A percentile compares a stretch with the other conserved stretches of the same genome.
These are phyloP conservation scores for Fagus sylvatica DNA, from an alignment of 306 rosid genomes.

Conservation along the genomic window DNA sequence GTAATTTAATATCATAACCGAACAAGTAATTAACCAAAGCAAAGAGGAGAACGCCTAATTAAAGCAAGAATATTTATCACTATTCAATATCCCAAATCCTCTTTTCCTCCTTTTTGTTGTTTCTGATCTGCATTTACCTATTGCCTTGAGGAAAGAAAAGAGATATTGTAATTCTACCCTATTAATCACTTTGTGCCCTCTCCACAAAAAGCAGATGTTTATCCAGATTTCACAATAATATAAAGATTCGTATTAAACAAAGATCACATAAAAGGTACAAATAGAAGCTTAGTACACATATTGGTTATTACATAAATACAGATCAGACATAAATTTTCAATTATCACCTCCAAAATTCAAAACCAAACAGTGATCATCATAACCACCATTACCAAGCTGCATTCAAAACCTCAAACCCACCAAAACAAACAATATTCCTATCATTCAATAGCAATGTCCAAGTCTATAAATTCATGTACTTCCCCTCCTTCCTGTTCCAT, in stretches of 20 bases:
- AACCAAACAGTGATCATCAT: background rate
- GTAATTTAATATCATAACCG: background rate
- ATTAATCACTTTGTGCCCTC: background rate
- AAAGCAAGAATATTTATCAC: too few species aligned
- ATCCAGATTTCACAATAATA: background rate
- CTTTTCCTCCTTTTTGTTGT: too few species aligned
- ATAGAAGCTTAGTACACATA: background rate
- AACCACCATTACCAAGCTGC: background rate
- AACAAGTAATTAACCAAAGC: background rate
- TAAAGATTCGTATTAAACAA: background rate
- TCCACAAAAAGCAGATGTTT: background rate
- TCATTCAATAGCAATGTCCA: background rate
- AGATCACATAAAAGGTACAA: background rate
- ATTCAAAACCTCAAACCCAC: background rate
- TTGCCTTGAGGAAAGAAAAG: background rate
- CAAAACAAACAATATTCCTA: background rate
- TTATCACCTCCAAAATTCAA: background rate
- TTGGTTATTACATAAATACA: background rate
- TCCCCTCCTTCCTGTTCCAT: background rate
- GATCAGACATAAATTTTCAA: background rate
- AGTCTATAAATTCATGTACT: background rate
- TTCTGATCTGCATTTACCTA: too few species aligned
- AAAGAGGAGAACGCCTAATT: too few species aligned
- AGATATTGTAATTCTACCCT: background rate
- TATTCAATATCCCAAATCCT: background rate